Evolutionary conservation across 352 stramenopile genomes (phyloP).

Genomic region (Phytophthora litchii): DNA sequence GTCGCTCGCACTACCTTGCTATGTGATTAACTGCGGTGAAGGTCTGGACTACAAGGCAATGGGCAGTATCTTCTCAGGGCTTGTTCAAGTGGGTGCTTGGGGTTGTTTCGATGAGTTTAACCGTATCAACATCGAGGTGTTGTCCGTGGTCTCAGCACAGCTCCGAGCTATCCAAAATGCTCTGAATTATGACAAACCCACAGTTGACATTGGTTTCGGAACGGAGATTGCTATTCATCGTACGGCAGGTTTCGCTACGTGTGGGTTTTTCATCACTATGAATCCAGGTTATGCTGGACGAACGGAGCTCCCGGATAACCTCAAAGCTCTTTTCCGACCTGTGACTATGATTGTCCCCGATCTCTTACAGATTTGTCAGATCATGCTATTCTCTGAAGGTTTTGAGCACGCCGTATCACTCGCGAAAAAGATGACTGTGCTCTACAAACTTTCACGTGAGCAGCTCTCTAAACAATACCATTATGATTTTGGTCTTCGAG

Average conservation of each 20-base stretch:
- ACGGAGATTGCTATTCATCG: conserved; percentile 92
- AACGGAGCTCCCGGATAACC: conserved; percentile 92
- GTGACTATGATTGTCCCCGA: conserved; percentile 95
- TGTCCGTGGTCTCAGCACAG: conserved; percentile 88
- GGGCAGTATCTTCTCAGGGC: conserved; percentile 88
- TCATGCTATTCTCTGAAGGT: conserved; percentile 94
- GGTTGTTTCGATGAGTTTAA: conserved; percentile 91
- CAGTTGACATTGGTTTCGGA: conserved; percentile 92
- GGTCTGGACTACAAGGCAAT: conserved; percentile 94
- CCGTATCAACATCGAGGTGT: conserved; percentile 88
- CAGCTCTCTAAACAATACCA: conserved; percentile 96
- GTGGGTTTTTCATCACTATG: conserved; percentile 96
- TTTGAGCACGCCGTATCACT: conserved; percentile 92
- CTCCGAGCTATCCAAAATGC: conserved; percentile 93
- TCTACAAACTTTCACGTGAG: conserved; percentile 95
- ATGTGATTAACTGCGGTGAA: conserved; percentile 93
- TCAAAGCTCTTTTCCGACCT: conserved; percentile 93
- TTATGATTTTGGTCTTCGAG: conserved; percentile 95
- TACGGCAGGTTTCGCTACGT: conserved; percentile 92
- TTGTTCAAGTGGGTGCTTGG: conserved; percentile 90
- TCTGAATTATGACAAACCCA: conserved; percentile 91
- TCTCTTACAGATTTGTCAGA: conserved; percentile 92
- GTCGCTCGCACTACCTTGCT: conserved; percentile 90
- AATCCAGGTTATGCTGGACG: conserved; percentile 93
- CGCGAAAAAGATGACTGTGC: conserved; percentile 94